Conservation (phyloP, 176 grass and related monocot genomes). For the Carex littledalei region DNA sequence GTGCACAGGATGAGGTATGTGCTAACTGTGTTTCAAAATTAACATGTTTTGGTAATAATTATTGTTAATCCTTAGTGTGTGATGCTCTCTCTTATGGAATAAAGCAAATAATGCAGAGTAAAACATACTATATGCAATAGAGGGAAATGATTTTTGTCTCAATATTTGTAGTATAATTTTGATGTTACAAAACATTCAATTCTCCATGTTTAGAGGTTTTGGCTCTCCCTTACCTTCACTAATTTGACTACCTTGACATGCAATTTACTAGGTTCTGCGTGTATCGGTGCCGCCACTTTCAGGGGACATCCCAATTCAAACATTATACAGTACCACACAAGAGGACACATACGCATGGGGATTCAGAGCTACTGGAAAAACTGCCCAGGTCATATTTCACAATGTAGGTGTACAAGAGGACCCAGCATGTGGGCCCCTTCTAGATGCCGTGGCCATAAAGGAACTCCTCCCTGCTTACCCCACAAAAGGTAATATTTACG, state of each 20-base stretch:
- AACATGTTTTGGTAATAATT: not conserved
- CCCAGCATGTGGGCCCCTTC: constrained; percentile 57
- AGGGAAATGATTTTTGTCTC: not conserved
- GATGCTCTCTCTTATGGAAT: not conserved
- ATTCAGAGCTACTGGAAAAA: constrained; percentile 46
- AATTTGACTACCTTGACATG: not conserved
- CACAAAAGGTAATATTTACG: constrained; percentile 41
- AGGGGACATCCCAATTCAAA: constrained; percentile 72
- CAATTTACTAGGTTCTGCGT: constrained; percentile 29
- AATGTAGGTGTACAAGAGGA: constrained; percentile 90
- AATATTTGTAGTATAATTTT: not conserved
- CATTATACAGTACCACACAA: constrained; percentile 65
- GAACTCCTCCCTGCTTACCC: constrained; percentile 69
- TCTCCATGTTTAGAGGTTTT: not conserved
- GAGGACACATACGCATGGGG: constrained; percentile 89
- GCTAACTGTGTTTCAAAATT: not conserved
- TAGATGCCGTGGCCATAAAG: constrained; percentile 93
- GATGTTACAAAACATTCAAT: not conserved
- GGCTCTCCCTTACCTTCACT: not conserved
- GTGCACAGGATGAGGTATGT: constrained; percentile 78
- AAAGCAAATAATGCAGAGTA: not conserved
- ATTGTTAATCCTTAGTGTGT: not conserved
- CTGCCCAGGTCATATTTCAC: constrained; percentile 61
- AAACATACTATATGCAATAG: not conserved
- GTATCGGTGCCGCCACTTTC: constrained; percentile 61